Evolutionary conservation across 495 filamentous ascomycete genomes (phyloP).

Genomic region (Xylaria telfairii): DNA sequence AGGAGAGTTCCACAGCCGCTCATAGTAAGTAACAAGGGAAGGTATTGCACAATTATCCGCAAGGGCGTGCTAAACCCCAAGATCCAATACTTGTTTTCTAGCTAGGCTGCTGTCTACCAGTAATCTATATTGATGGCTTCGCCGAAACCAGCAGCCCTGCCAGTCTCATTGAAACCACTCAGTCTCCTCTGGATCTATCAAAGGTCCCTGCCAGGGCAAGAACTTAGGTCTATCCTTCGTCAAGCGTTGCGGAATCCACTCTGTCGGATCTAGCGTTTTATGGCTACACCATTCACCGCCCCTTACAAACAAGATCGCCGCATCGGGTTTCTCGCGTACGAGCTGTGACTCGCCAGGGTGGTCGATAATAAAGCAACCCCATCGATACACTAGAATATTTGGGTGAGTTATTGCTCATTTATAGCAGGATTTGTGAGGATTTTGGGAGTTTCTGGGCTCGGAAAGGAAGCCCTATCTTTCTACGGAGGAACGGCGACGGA

Average conservation of each 20-base stretch:
- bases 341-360: background rate
- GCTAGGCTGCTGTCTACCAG: no score
- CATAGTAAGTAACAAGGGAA: background rate
- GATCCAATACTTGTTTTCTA: no score
- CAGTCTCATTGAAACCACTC: background rate
- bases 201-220: conserved; percentile 14
- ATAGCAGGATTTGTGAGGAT: background rate
- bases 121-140: background rate
- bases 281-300: conserved; percentile 6
- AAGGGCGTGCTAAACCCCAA: no score
- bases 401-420: background rate
- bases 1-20: background rate
- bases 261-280: background rate
- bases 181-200: conserved; percentile 14
- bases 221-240: conserved; percentile 11
- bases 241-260: conserved; percentile 10
- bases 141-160: background rate
- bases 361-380: conserved; percentile 17
- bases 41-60: no score
- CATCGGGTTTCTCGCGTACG: background rate
- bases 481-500: background rate
- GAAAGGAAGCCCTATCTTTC: background rate
- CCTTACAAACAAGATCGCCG: conserved; percentile 14
- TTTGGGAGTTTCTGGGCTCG: background rate
- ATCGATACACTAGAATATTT: background rate